Base-by-base conservation (phyloP, 129 eudicot genomes). In the Flaveria brownii region DNA sequence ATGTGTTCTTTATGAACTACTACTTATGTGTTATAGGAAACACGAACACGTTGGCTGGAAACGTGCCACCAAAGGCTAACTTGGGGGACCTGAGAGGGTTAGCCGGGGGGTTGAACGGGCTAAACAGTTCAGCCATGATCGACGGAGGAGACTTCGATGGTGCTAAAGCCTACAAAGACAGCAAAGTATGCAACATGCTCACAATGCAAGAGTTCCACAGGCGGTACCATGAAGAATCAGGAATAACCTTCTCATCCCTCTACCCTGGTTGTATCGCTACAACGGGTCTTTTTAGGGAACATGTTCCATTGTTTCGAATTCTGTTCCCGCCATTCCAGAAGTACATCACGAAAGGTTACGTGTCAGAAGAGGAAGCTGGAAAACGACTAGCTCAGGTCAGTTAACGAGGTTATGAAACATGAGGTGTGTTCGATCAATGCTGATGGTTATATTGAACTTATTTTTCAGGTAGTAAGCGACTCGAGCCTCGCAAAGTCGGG, bases 121-220 rank as follows among this genome's bases (percentile, higher is more conserved):
- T 90, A 74, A 87, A 84, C 86, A 87, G 78, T 80, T 90, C 98
- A 26, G 69, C 97, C 65, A 93, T 93, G 98, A 93, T 93, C 2
- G 98, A 93, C 65, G 97, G 98, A 9, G 98, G 97, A 45, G 96
- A 93, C 54, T 93, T 88, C 55, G 98, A 93, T 63, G 98, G 98
- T 28, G 98, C 98, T 20, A 93, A 93, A 69, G 98, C 98, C 74
- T 90, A 90, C 80, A 90, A 93, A 77, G 98, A 93, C 78, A 93
- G 98, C 88, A 93, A 93, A 88, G 98, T 93, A 7, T 93, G 98
- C 87, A 90, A 93, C 80, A 93, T 93, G 97, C 93, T 93, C 5
- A 93, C 98, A 22, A 93, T 93, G 97, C 98, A 93, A 84, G 98
- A 93, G 77, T 87, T 93, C 85, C 98, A 93, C 60, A 85, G 87